Conservation (phyloP, 2,329 filamentous ascomycete genomes). For the Trichoderma atroviride region DNA sequence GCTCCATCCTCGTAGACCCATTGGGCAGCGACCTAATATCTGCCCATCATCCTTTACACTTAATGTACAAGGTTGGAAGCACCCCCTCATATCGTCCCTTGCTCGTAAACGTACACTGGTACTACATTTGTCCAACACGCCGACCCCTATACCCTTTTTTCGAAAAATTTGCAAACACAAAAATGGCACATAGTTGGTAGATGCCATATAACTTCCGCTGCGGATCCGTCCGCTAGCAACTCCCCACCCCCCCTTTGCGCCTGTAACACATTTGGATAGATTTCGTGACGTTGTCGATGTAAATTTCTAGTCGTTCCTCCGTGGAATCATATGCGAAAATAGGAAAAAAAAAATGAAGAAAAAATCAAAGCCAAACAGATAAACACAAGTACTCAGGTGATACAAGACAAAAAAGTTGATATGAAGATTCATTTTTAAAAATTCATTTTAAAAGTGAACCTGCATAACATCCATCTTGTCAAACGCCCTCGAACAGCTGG, state of each 20-base stretch:
- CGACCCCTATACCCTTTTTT: slow-evolving; percentile 9
- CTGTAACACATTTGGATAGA: slow-evolving; percentile 15
- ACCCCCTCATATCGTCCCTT: slow-evolving; percentile 21
- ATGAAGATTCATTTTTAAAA: background rate
- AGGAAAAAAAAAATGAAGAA: background rate
- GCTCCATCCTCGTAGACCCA: slow-evolving; percentile 21
- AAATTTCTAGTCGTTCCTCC: slow-evolving; percentile 17
- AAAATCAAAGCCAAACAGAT: slow-evolving; percentile 3
- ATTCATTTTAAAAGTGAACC: slow-evolving; percentile 52
- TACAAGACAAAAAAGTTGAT: background rate
- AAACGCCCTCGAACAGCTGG: slow-evolving; percentile 89
- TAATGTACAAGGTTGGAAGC: slow-evolving; percentile 31
- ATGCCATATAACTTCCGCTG: slow-evolving; percentile 9
- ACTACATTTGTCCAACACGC: slow-evolving; percentile 33
- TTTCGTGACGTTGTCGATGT: slow-evolving; percentile 21
- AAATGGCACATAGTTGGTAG: background rate
- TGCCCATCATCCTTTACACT: slow-evolving; percentile 27
- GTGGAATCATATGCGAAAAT: slow-evolving; percentile 8
- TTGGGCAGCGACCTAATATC: background rate
- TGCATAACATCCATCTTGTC: slow-evolving; percentile 88
- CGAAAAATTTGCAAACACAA: background rate
- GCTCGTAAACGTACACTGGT: slow-evolving; percentile 32
- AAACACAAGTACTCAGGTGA: background rate
- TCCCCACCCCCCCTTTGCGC: slow-evolving; percentile 5
- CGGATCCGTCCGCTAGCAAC: slow-evolving; percentile 15